Evolutionary conservation across 805 yeast species (phyloP), one percentile per base, ranked within the genome.

Genomic region (Grigorovia transvaalensis): DNA sequence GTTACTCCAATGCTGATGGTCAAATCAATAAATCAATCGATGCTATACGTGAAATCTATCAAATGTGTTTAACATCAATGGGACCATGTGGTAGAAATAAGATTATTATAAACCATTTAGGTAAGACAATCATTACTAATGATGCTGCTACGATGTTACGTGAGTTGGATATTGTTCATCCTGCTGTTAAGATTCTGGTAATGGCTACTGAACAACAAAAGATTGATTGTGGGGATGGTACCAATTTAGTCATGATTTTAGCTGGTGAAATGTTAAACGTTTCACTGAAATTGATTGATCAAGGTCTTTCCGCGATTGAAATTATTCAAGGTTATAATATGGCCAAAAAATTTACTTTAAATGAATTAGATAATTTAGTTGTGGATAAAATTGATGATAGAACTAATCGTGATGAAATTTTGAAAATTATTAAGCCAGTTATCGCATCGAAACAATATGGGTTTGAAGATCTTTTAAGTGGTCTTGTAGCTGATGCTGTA

Each of bases 131-230:
- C 67, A 80, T 93, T 56, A 93, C 98, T 45, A 88, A 88, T 60
- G 99, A 93, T 68, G 97, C 98, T n/a, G 96, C 97, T 42, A 93
- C 99, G 8, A 93, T 93, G 84, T 75, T 93, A 54, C 80, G 85
- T 58, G 98, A 93, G 69, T 74, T 91, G 51, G 97, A 91, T 56
- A 88, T 91, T 58, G 89, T 93, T 47, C 98, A 91, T 67, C 99
- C 99, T 6, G 98, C 96, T 2, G 99, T 93, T 11, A 93, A 91
- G 70, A 81, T 93, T 47, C 78, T 93, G 56, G 93, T 91, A 51
- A 89, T 89, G 97, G 96, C 98, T 19, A 82, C 95, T 13, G 87
- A 91, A 67, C 99, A 93, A 73, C 99, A 93, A 72, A 96, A 93
- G 68, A 79, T 81, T 60, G 99, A 91, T 74, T 85, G 91, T 88